phyloP scores from a whole-genome alignment of 371 early-diverging fungal species.

The Rozella allomycis region DNA sequence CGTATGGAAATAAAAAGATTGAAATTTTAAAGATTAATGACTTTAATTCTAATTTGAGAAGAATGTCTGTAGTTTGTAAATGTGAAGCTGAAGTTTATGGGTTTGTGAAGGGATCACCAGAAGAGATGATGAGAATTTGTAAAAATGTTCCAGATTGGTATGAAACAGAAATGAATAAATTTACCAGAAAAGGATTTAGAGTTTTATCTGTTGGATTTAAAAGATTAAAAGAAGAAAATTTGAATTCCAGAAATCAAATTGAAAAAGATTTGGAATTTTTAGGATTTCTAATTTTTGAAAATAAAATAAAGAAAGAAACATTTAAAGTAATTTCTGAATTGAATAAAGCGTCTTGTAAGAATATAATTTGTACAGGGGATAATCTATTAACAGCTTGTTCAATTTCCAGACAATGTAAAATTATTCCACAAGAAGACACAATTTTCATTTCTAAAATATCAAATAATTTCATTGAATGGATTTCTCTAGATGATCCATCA shows the following conservation, averaged over 20 bases:
- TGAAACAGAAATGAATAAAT: too few relatives aligned
- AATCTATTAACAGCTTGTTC: conserved; percentile 92
- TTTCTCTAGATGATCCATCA: neutral
- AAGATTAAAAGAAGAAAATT: neutral
- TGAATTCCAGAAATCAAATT: conserved; percentile 42
- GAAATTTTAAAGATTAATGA: too few relatives aligned
- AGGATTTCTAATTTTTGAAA: conserved; percentile 95
- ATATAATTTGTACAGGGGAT: conserved; percentile 98
- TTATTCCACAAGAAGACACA: conserved; percentile 32
- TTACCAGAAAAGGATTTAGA: conserved; percentile 84
- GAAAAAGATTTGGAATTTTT: conserved; percentile 71
- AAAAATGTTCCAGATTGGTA: too few relatives aligned
- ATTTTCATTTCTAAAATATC: conserved; percentile 13
- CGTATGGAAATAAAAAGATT: too few relatives aligned
- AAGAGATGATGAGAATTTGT: conserved; percentile 64
- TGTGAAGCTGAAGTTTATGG: too few relatives aligned
- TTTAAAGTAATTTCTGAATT: conserved; percentile 58
- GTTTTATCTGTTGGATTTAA: conserved; percentile 55
- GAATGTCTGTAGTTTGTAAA: conserved; percentile 96
- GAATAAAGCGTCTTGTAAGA: conserved; percentile 64
- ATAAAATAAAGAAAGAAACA: conserved; percentile 85
- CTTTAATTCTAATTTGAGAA: conserved; percentile 70
- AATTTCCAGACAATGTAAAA: conserved; percentile 73
- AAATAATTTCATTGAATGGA: neutral
- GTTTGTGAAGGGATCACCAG: conserved; percentile 95